Conservation (phyloP, 2,329 filamentous ascomycete species). For the Aspergillus melleus region DNA sequence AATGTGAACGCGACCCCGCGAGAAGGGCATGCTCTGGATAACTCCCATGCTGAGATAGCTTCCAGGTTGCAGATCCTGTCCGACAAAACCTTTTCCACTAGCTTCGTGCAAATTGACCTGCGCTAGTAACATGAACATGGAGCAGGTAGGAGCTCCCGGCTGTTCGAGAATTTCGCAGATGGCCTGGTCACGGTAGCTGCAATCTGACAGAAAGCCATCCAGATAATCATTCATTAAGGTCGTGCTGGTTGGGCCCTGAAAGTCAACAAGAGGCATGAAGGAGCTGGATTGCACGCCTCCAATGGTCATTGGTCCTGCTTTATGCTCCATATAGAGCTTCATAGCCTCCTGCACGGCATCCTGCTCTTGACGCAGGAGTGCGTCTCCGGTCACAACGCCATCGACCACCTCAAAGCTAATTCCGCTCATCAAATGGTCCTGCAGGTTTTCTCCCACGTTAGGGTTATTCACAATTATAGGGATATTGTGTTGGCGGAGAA, state of each 20-base stretch:
- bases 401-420: constrained; percentile 5
- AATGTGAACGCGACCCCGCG: neutral
- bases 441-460: constrained; percentile 47
- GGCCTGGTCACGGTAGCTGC: neutral
- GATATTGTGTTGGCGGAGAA: constrained; percentile 44
- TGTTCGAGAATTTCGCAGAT: constrained; percentile 10
- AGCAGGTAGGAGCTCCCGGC: constrained; percentile 14
- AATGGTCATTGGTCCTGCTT: constrained; percentile 4
- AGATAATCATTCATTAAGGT: neutral
- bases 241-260: neutral
- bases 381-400: neutral
- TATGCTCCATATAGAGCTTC: neutral
- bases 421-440: constrained; percentile 28
- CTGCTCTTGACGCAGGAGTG: neutral
- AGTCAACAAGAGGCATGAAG: constrained; percentile 4
- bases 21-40: neutral
- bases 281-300: constrained; percentile 13
- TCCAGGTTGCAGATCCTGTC: too few species aligned
- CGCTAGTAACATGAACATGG: neutral
- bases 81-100: too few species aligned
- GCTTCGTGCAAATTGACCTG: too few species aligned
- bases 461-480: constrained; percentile 46
- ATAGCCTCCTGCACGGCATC: neutral
- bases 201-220: neutral
- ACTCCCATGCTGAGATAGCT: neutral